Base-by-base conservation (phyloP, 228 moss, liverwort and hornwort species). In the Sphagnum fallax region DNA sequence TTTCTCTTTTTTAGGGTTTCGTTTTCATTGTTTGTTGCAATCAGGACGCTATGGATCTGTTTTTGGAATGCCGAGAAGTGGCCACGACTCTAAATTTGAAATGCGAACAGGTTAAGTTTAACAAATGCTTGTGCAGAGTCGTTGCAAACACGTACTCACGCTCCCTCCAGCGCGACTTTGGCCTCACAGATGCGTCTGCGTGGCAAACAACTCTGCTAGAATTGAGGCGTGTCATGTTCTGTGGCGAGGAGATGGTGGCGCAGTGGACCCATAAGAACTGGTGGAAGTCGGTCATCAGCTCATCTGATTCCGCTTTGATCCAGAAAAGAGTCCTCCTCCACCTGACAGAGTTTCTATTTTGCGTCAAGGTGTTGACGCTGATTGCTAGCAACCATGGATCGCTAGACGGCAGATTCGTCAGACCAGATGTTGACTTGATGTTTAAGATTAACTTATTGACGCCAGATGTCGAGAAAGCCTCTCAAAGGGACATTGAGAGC, bases 101-200 rank as follows among this genome's bases (percentile, higher is more conserved):
- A 32, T 32, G 32, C 1, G 32, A 58, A 52, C 75, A 81, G 6
- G 13, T 81, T 61, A 81, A 84, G 76, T 75, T 78, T 69, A 84
- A 84, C 60, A 78, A 81, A 49, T 81, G 78, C 49, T 81, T 78
- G 61, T 76, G 84, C 74, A 81, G 80, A 67, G 78, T 84, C 67
- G 67, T 84, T 4, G 76, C 71, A 63, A 78, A 69, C 71, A 84
- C 81, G 13, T 84, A 77, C 61, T 66, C 78, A 5, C 78, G 78
- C 69, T 84, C 78, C 63, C 75, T 84, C 32, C 32, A 32, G 13
- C 78, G 81, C 65, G 71, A 81, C 15, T 68, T 84, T 32, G 81
- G 81, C 71, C 66, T 6, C 55, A 3, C 50, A 5, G 66, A 64
- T 84, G 71, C 81, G 75, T 48, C 66, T 65, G 73, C 81, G 84